Conservation (phyloP, 306 rosid species). For the Cucurbita maxima region DNA sequence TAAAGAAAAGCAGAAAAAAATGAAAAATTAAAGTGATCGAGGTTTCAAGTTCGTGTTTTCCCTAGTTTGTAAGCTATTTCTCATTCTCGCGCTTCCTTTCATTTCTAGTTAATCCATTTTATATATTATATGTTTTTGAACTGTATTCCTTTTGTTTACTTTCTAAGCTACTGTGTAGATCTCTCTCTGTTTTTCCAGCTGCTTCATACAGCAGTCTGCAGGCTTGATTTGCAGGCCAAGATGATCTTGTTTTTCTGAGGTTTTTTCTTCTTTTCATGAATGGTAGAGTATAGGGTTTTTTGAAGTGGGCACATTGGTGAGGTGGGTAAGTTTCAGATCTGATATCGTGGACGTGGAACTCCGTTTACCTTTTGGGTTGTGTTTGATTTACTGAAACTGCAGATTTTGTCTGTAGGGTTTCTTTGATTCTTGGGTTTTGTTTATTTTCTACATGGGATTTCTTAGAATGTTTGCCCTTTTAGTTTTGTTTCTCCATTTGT, state of each 20-base stretch:
- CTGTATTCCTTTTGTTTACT: not conserved
- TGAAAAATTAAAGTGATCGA: not conserved
- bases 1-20: not conserved
- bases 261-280: not conserved
- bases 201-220: not conserved
- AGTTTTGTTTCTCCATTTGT: not conserved
- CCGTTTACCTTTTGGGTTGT: too few relatives aligned
- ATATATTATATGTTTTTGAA: not conserved
- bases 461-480: not conserved
- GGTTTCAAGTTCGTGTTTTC: not conserved
- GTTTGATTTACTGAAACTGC: not conserved
- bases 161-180: constrained; percentile 4
- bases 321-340: constrained; percentile 17
- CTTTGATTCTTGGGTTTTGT: not conserved
- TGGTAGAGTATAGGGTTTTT: constrained; percentile 10
- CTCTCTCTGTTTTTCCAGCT: constrained; percentile 5
- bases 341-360: not conserved
- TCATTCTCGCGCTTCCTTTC: not conserved
- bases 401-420: not conserved
- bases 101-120: not conserved
- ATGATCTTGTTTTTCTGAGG: not conserved
- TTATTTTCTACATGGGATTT: not conserved
- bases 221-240: not conserved
- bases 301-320: not conserved
- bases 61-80: constrained; percentile 3